phyloP scores from a whole-genome alignment of 495 filamentous ascomycete species.

The Aspergillus baeticus region DNA sequence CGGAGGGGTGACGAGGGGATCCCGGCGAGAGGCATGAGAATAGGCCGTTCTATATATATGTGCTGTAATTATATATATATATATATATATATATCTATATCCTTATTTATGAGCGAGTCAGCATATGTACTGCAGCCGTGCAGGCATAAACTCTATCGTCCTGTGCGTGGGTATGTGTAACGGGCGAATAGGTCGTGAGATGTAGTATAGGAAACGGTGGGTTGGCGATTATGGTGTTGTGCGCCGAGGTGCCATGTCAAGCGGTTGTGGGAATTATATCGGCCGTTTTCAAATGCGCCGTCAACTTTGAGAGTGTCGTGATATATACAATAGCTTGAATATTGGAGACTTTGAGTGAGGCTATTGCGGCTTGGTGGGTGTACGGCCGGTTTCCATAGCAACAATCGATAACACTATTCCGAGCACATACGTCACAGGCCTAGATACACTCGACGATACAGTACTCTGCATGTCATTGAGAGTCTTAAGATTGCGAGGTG shows the following conservation, averaged over 20 bases:
- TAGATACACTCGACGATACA: neutral
- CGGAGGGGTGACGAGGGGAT: constrained; percentile 32
- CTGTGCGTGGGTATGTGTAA: too few species aligned
- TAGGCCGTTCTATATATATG: constrained; percentile 7
- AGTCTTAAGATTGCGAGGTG: too few species aligned
- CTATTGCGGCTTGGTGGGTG: neutral
- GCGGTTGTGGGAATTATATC: too few species aligned
- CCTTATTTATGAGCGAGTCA: neutral
- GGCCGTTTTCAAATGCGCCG: too few species aligned
- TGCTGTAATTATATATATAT: neutral
- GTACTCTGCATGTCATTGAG: too few species aligned
- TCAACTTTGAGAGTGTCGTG: too few species aligned
- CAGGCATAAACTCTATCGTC: too few species aligned
- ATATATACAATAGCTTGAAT: neutral
- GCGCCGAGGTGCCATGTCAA: too few species aligned
- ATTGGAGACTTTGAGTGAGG: neutral
- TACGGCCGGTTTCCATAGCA: constrained; percentile 15
- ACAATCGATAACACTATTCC: constrained; percentile 2
- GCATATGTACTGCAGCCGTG: neutral
- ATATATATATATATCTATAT: constrained; percentile 4
- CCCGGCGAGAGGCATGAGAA: neutral
- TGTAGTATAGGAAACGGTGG: too few species aligned
- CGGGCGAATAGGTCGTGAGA: too few species aligned
- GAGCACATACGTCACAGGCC: neutral
- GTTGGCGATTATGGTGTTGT: too few species aligned